Evolutionary conservation across 345 rosid species (phyloP).

Genomic region (Angophora floribunda): DNA sequence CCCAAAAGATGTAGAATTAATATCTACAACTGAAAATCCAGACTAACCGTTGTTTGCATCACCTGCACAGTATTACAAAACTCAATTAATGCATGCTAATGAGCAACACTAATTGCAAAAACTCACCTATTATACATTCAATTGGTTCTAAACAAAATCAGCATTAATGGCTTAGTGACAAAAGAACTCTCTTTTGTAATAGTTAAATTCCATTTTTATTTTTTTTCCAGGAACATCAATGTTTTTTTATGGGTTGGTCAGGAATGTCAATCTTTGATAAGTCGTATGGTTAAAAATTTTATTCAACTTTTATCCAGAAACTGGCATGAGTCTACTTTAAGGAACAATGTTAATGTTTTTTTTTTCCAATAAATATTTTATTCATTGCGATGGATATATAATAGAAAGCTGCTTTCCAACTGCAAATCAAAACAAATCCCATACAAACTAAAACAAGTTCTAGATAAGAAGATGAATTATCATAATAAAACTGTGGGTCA

Average conservation of each 20-base stretch:
- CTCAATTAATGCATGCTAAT: background rate
- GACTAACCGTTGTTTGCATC: background rate
- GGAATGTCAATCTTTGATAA: background rate
- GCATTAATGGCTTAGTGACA: background rate
- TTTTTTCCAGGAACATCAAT: background rate
- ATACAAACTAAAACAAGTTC: background rate
- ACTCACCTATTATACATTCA: background rate
- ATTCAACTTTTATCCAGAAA: background rate
- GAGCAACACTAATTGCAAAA: background rate
- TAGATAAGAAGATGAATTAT: background rate
- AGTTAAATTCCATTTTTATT: background rate
- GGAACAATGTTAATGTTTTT: background rate
- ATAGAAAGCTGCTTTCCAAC: background rate
- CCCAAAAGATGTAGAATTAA: background rate
- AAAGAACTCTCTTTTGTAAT: background rate
- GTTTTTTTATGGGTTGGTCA: too few relatives aligned
- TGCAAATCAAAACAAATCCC: background rate
- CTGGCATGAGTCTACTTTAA: background rate
- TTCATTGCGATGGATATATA: background rate
- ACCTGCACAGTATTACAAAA: background rate
- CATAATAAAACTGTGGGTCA: background rate
- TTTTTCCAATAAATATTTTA: background rate
- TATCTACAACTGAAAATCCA: background rate
- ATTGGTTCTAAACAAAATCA: background rate
- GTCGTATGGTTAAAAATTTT: background rate